These are phyloP conservation scores for Peronospora tabacina DNA, from an alignment of 352 stramenopile genomes.

Conservation along the genomic window DNA sequence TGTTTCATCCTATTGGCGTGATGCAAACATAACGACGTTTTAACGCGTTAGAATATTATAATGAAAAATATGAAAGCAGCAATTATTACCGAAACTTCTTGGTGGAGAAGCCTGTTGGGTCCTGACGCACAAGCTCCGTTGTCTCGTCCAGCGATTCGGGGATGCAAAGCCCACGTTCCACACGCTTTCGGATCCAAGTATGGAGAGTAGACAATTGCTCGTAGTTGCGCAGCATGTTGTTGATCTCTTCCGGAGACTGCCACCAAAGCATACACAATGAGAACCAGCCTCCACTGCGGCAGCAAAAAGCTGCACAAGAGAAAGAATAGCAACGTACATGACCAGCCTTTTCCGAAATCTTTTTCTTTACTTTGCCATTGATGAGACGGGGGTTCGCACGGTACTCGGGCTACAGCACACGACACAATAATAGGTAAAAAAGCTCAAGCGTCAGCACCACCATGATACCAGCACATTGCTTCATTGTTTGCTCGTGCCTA, in stretches of 20 bases:
- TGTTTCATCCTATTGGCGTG: constrained; percentile 43
- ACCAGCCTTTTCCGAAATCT: constrained; percentile 73
- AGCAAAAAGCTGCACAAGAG: not conserved
- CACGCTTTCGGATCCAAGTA: constrained; percentile 74
- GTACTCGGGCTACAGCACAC: constrained; percentile 42
- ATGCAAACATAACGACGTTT: not conserved
- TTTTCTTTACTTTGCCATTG: constrained; percentile 78
- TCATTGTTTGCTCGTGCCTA: constrained; percentile 4
- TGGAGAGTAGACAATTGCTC: constrained; percentile 69
- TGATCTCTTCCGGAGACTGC: constrained; percentile 77
- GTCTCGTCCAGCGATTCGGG: constrained; percentile 74
- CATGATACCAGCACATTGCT: not conserved
- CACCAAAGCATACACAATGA: not conserved
- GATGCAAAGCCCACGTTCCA: constrained; percentile 63
- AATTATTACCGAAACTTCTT: constrained; percentile 67
- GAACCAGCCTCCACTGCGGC: not conserved
- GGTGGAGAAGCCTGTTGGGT: constrained; percentile 79
- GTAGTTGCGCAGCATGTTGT: constrained; percentile 82
- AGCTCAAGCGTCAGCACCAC: not conserved
- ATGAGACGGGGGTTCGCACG: constrained; percentile 68
- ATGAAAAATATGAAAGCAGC: not conserved
- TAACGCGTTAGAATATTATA: not conserved
- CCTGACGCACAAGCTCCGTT: constrained; percentile 66
- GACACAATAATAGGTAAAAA: not conserved
- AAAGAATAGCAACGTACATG: constrained; percentile 41